Evolutionary conservation across 2,329 filamentous ascomycete genomes (phyloP).

Genomic region (Colletotrichum simmondsii): DNA sequence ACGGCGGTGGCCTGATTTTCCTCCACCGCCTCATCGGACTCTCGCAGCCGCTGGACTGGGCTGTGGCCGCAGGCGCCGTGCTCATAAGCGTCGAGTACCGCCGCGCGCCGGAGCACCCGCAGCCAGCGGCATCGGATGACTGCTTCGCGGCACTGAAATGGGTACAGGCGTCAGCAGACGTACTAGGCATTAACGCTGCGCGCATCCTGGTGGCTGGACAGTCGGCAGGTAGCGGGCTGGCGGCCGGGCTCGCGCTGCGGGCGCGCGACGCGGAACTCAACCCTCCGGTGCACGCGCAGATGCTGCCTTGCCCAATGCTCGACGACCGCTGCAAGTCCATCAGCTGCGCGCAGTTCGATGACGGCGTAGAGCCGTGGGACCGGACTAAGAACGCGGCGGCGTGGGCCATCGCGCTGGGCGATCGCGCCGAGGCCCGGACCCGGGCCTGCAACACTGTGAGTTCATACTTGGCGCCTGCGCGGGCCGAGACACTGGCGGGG

Average conservation of each 20-base stretch:
- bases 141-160: constrained; percentile 37
- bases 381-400: constrained; percentile 31
- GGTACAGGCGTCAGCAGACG: constrained; percentile 29
- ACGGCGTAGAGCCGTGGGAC: constrained; percentile 35
- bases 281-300: constrained; percentile 35
- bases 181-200: constrained; percentile 33
- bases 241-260: constrained; percentile 19
- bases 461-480: constrained; percentile 34
- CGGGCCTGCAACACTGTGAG: constrained; percentile 30
- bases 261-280: constrained; percentile 34
- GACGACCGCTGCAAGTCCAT: constrained; percentile 36
- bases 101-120: constrained; percentile 39
- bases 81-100: constrained; percentile 42
- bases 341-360: constrained; percentile 37
- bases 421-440: neutral
- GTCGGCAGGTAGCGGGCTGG: constrained; percentile 17
- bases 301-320: constrained; percentile 38
- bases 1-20: constrained; percentile 39
- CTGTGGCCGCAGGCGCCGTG: constrained; percentile 34
- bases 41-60: constrained; percentile 36
- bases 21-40: constrained; percentile 38
- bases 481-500: constrained; percentile 32
- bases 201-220: constrained; percentile 35
- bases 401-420: constrained; percentile 34
- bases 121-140: constrained; percentile 36